Evolutionary conservation across 129 eudicot genomes (phyloP).

Genomic region (Chrysanthemum seticuspe): DNA sequence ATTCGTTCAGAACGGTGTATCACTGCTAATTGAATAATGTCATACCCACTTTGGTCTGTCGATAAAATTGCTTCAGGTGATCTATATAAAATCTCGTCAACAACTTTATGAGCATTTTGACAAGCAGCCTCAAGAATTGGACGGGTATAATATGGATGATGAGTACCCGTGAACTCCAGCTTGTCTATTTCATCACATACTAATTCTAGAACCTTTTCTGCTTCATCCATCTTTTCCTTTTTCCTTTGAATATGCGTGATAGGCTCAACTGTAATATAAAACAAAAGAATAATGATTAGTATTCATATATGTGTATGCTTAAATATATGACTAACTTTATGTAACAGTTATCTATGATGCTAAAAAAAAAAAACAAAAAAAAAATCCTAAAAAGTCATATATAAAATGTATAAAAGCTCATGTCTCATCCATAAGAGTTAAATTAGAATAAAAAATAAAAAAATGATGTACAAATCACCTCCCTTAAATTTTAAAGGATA

Average conservation of each 20-base stretch:
- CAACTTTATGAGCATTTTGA: conserved; percentile 22
- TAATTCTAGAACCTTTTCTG: not conserved
- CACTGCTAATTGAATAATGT: conserved; percentile 22
- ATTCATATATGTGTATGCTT: too few species aligned
- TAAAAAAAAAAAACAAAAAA: not conserved
- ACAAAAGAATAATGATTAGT: not conserved
- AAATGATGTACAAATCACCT: too few species aligned
- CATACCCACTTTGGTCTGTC: conserved; percentile 6
- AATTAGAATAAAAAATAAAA: too few species aligned
- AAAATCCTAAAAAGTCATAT: too few species aligned
- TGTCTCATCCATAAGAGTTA: too few species aligned
- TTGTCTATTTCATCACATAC: conserved; percentile 12
- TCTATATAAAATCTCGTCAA: conserved; percentile 6
- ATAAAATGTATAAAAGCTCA: too few species aligned
- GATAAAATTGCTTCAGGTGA: conserved; percentile 1
- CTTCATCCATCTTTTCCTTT: not conserved
- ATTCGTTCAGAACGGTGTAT: conserved; percentile 21
- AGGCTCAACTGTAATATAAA: not conserved
- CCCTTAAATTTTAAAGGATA: too few species aligned
- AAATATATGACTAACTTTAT: too few species aligned
- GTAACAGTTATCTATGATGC: not conserved
- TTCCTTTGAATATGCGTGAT: not conserved
- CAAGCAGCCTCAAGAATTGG: conserved; percentile 29
- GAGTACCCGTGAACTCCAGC: not conserved
- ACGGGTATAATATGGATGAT: conserved; percentile 7